phyloP scores from a whole-genome alignment of 2,329 filamentous ascomycete species.

The Teratosphaeriaceae sp. region DNA sequence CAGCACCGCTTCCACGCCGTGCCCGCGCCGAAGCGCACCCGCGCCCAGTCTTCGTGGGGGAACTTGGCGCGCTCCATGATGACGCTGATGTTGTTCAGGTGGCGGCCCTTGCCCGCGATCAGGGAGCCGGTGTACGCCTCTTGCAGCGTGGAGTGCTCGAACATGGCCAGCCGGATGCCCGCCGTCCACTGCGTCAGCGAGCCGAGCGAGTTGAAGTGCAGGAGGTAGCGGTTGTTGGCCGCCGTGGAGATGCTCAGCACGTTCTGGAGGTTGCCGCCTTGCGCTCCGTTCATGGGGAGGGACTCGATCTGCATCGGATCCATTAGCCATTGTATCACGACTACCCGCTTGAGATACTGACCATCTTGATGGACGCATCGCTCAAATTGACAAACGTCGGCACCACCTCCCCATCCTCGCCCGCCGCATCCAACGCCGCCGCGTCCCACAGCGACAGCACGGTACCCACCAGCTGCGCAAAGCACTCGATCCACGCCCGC shows the following conservation, averaged over 20 bases:
- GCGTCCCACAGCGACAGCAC: constrained; percentile 95
- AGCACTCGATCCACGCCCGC: constrained; percentile 91
- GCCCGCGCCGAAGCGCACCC: constrained; percentile 90
- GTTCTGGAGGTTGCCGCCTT: constrained; percentile 80
- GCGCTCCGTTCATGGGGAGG: constrained; percentile 70
- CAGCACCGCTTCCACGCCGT: constrained; percentile 95
- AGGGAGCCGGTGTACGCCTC: constrained; percentile 95
- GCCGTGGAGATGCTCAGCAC: constrained; percentile 94
- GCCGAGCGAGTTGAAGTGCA: constrained; percentile 94
- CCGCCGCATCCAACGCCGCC: constrained; percentile 78
- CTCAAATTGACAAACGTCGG: constrained; percentile 95
- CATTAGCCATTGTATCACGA: not conserved
- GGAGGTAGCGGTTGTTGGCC: constrained; percentile 86
- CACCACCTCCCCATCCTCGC: constrained; percentile 75
- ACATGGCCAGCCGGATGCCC: constrained; percentile 88
- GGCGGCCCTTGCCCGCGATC: constrained; percentile 88
- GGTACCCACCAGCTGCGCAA: constrained; percentile 91
- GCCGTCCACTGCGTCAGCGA: constrained; percentile 95
- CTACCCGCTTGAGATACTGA: constrained; percentile 38
- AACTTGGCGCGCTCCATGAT: constrained; percentile 78
- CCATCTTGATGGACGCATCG: constrained; percentile 97
- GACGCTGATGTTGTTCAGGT: constrained; percentile 78
- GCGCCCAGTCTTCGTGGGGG: constrained; percentile 84
- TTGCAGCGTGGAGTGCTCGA: constrained; percentile 84
- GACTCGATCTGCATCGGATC: constrained; percentile 64